phyloP scores from a whole-genome alignment of 257 asterid species.

The Solanum acaule region DNA sequence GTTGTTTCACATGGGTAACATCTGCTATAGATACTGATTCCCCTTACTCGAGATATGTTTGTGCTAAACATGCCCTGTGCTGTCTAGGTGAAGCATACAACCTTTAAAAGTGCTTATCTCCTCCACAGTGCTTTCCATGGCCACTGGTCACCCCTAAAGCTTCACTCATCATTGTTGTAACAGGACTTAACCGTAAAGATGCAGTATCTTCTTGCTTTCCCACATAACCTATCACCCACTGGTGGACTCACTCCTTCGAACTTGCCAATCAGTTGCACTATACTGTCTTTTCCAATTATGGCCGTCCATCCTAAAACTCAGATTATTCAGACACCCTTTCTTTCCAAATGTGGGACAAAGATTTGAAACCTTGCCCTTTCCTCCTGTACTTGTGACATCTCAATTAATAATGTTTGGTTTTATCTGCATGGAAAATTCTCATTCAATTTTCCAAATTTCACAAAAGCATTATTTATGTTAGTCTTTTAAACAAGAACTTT shows the following conservation, averaged over 20 bases:
- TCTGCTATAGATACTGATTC: not conserved
- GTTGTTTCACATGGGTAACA: not conserved
- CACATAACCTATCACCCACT: not conserved
- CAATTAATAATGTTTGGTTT: not conserved
- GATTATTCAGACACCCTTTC: not conserved
- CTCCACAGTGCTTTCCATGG: not conserved
- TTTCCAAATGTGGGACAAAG: not conserved
- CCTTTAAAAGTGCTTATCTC: not conserved
- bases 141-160: not conserved
- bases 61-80: not conserved
- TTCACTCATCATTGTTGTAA: not conserved
- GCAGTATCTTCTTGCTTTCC: not conserved
- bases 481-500: not conserved
- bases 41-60: not conserved
- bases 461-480: not conserved
- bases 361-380: not conserved
- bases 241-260: not conserved
- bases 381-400: not conserved
- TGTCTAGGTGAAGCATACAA: not conserved
- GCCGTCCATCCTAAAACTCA: not conserved
- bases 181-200: not conserved
- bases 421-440: not conserved
- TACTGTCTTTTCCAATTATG: not conserved
- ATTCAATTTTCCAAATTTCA: not conserved
- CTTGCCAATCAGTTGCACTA: not conserved